Conservation (phyloP, 441 rosid species). For the Codiaeum variegatum region DNA sequence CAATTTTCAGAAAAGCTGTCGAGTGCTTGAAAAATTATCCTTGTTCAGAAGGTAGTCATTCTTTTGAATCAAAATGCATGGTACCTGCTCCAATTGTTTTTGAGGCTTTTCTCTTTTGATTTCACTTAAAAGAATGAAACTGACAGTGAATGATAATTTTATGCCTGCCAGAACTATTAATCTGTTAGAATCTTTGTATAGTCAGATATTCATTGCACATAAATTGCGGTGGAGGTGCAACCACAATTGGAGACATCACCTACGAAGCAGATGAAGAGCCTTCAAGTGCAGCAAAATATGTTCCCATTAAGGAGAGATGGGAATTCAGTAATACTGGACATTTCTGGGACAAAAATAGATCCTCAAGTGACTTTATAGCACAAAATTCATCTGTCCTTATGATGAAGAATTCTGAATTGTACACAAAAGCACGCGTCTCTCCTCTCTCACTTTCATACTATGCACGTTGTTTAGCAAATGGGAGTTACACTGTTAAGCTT, state of each 20-base stretch:
- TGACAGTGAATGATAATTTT: neutral
- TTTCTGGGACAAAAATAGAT: constrained; percentile 32
- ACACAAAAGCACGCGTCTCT: constrained; percentile 22
- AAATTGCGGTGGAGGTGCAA: constrained; percentile 34
- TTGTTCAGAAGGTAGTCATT: constrained; percentile 30
- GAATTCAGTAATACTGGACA: constrained; percentile 47
- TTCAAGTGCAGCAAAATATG: constrained; percentile 40
- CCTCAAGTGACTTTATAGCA: constrained; percentile 21
- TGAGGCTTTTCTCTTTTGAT: neutral
- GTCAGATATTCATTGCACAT: constrained; percentile 32
- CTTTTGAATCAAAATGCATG: neutral
- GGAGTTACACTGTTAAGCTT: constrained; percentile 30
- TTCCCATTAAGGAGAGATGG: constrained; percentile 33
- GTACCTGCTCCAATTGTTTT: neutral
- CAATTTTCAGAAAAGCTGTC: constrained; percentile 17
- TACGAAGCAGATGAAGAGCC: constrained; percentile 38
- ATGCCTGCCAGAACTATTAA: neutral
- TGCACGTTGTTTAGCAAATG: constrained; percentile 24
- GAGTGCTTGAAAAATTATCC: constrained; percentile 20
- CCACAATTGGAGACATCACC: constrained; percentile 10
- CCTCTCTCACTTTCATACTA: constrained; percentile 31
- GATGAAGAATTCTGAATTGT: constrained; percentile 26
- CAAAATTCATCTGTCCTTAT: constrained; percentile 23
- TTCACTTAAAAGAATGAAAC: neutral
- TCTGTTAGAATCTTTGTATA: constrained; percentile 13